These are phyloP conservation scores for Boletus sp. DNA, from an alignment of 768 basidiomycete genomes.

Conservation along the genomic window DNA sequence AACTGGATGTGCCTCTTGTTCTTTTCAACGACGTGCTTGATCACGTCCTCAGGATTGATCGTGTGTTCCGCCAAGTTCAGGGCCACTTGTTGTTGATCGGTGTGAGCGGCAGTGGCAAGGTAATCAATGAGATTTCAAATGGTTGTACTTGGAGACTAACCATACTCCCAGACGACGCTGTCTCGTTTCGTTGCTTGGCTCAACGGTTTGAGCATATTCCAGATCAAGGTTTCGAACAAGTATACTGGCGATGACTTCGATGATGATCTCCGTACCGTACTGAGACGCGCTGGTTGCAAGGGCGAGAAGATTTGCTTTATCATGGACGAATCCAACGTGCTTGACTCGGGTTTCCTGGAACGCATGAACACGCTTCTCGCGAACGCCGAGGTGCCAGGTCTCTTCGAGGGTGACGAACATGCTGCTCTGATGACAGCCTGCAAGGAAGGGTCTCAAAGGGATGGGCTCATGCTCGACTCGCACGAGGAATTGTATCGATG, in stretches of 20 bases:
- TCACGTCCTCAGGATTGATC: constrained; percentile 95
- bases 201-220: constrained; percentile 98
- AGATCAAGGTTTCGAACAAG: constrained; percentile 99
- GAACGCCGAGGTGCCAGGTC: constrained; percentile 99
- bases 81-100: constrained; percentile 96
- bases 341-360: constrained; percentile 98
- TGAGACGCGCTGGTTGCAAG: constrained; percentile 95
- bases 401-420: constrained; percentile 99
- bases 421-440: constrained; percentile 98
- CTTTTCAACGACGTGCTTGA: constrained; percentile 98
- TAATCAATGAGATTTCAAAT: constrained; percentile 33
- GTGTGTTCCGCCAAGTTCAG: constrained; percentile 98
- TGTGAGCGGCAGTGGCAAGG: constrained; percentile 98
- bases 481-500: constrained; percentile 97
- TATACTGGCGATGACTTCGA: constrained; percentile 99
- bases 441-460: constrained; percentile 98
- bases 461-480: constrained; percentile 97
- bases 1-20: constrained; percentile 95
- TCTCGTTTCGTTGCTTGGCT: constrained; percentile 99
- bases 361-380: constrained; percentile 99
- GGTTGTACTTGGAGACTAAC: constrained; percentile 13
- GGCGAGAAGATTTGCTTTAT: constrained; percentile 99
- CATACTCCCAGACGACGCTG: constrained; percentile 73
- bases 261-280: constrained; percentile 91
- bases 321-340: constrained; percentile 99